Base-by-base conservation (phyloP, 768 basidiomycete genomes). In the Leccinum rimulosum region DNA sequence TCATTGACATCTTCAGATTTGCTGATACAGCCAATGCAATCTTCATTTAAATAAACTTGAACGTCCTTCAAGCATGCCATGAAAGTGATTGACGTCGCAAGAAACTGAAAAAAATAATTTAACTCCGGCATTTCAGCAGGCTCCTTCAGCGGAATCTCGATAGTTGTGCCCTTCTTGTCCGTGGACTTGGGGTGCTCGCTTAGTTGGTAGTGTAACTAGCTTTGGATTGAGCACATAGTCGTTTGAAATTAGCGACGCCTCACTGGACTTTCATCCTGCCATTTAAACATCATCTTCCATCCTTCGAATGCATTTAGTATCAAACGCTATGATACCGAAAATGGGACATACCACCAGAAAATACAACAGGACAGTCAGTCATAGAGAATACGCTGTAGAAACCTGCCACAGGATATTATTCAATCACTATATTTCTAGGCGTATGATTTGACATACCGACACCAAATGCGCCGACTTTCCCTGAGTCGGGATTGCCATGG, bases 261-360 rank as follows among this genome's bases (percentile, higher is more conserved):
- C 58, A 87, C 87, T 76, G 93, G 91, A 68, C 43, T 9, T n/a
- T 45, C 14, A 9, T 93, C 88, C 68, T 93, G 92, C 93, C 93
- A 97, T 68, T 95, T 89, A 70, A 96, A 96, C 0, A 85, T 86
- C 93, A 95, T 95, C 85, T 89, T 92, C 68, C 87, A 82, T 48
- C 84, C 93, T 82, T 69, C 64, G 33, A 61, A 14, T 30, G 9
- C 19, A n/a, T 50, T 48, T 40, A 19, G 15, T 27, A 33, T 55
- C 57, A n/a, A 22, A 7, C 19, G 8, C 12, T 5, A 12, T 33
- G 28, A 54, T 10, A 71, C 57, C 74, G 22, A 75, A 36, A 64
- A 33, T 4, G 17, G 10, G 28, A 8, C 45, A 38, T 66, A 86
- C 87, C 82, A 74, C 87, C 89, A 9, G 89, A 91, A 10, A 79